Base-by-base conservation (phyloP, 768 basidiomycete species). In the Dentipellis fragilis region DNA sequence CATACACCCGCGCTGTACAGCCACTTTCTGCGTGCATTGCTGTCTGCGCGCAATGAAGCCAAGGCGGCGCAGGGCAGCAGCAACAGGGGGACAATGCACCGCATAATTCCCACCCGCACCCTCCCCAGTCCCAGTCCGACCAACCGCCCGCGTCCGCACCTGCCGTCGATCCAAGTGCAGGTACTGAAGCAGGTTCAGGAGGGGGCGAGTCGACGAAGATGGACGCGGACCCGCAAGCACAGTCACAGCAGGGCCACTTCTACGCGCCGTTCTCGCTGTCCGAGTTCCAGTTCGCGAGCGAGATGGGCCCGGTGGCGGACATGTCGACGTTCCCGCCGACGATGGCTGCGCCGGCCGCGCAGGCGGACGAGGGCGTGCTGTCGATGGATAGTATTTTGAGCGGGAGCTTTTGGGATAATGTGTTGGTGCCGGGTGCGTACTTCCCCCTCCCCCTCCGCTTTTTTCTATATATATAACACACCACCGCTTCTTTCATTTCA, bases 1-100 rank as follows among this genome's bases (percentile, higher is more conserved):
- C 95, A 99, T 66, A 93, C 94, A 0, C 93, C 95, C 0, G 87
- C 90, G 5, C 75, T 98, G 39, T 97, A 97, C 74, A 83, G 85
- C 65, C 75, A 78, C 17, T 92, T 93, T 74, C 74, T 93, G 21
- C 84, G 84, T 2, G 86, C 87, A 2, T 80, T 95, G 42, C 79
- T 87, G 53, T 77, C 83, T 1, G 81, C 83, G 59, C 72, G 67
- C 65, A 72, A 65, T 36, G 67, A 67, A 45, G 65, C 42, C 54
- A 65, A 57, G 9, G 60, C 59, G 38, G 52, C 22, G 58, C 48
- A n/a, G n/a, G n/a, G 38, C 35, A 38, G 37, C 58, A 57, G 19
- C 56, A 61, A 11, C 36, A 40, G 7, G 58, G 55, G 14, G 55
- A 49, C 38, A 55, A 52, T 16, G 54, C 53, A 10, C 29, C n/a